phyloP scores from a whole-genome alignment of 495 filamentous ascomycete genomes.

The Hypoxylon fragiforme region DNA sequence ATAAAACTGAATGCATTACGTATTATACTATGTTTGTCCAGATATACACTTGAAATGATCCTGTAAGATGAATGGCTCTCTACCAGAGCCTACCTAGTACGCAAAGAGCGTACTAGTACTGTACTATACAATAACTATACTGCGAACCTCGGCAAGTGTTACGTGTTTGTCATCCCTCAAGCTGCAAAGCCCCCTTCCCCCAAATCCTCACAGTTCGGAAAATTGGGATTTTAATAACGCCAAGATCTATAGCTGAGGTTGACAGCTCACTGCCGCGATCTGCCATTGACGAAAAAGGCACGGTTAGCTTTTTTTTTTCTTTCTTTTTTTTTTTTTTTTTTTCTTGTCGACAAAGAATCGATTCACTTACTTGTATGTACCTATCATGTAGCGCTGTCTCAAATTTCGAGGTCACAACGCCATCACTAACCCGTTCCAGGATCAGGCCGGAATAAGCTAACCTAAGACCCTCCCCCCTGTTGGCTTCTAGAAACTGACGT shows the following conservation, averaged over 20 bases:
- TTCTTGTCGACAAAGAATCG: too few species aligned
- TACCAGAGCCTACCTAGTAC: too few species aligned
- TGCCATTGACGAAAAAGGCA: not conserved
- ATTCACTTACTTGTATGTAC: too few species aligned
- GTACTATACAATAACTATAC: too few species aligned
- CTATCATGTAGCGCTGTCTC: not conserved
- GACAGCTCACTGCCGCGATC: slow-evolving; percentile 3
- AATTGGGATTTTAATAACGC: not conserved
- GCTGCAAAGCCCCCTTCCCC: not conserved
- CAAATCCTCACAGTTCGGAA: slow-evolving; percentile 4
- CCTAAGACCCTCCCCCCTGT: not conserved
- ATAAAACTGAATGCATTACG: slow-evolving; percentile 14
- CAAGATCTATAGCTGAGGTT: not conserved
- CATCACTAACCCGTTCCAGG: not conserved
- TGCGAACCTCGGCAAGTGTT: slow-evolving; percentile 20
- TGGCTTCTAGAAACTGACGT: not conserved
- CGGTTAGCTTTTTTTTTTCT: not conserved
- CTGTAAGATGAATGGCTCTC: too few species aligned
- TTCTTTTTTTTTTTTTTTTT: too few species aligned
- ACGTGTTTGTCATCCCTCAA: not conserved
- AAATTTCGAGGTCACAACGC: not conserved
- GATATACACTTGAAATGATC: too few species aligned
- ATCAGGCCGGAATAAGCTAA: too few species aligned
- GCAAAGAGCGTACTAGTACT: too few species aligned
- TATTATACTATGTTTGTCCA: slow-evolving; percentile 4